These are phyloP conservation scores for Fusarium sp. DNA, from an alignment of 2,329 filamentous ascomycete genomes.

Conservation along the genomic window DNA sequence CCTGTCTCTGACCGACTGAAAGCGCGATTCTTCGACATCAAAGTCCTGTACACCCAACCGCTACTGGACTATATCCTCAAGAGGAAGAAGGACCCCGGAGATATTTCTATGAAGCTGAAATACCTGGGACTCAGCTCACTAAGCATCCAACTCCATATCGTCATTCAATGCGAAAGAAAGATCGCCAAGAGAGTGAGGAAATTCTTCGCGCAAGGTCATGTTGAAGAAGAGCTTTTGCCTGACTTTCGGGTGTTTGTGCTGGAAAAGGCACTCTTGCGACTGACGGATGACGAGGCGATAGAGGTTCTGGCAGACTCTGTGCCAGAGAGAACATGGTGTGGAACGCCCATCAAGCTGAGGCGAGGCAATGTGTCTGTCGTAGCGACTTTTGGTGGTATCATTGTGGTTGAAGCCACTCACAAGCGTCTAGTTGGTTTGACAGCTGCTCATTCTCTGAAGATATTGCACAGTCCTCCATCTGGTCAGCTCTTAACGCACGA, in stretches of 20 bases:
- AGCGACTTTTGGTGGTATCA: background rate
- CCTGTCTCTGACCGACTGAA: background rate
- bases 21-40: background rate
- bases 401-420: background rate
- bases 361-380: background rate
- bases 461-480: fast-evolving
- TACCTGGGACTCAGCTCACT: background rate
- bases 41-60: background rate
- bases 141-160: background rate
- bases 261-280: background rate
- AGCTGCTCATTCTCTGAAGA: background rate
- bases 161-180: background rate
- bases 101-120: background rate
- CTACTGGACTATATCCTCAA: background rate
- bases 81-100: background rate
- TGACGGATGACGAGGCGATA: fast-evolving
- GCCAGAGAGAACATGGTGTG: background rate
- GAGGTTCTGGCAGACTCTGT: background rate
- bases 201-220: background rate
- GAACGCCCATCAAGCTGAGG: background rate
- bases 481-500: fast-evolving
- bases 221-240: background rate
- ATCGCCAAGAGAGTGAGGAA: background rate
- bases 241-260: background rate
- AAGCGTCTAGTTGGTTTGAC: background rate